These are phyloP conservation scores for Saprolegnia diclina DNA, from an alignment of 352 stramenopile species.

Conservation along the genomic window DNA sequence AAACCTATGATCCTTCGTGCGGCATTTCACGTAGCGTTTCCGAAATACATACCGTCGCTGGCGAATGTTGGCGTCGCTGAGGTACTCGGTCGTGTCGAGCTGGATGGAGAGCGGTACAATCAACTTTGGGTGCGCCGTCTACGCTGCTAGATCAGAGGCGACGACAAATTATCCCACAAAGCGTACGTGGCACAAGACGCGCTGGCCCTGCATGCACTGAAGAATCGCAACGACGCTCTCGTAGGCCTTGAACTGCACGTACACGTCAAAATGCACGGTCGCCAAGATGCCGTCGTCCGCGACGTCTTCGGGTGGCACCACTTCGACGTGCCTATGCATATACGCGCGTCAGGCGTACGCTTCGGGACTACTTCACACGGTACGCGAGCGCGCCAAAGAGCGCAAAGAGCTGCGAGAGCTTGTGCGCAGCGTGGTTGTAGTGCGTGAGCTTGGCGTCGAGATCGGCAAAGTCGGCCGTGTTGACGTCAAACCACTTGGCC, in stretches of 20 bases:
- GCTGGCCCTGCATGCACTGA: neutral
- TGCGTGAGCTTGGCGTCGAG: neutral
- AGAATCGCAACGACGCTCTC: neutral
- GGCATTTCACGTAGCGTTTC: neutral
- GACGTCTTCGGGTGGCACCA: neutral
- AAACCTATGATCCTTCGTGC: conserved; percentile 22
- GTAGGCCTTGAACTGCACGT: conserved; percentile 25
- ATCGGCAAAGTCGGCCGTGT: conserved; percentile 18
- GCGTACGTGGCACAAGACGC: conserved; percentile 24
- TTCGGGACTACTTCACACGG: neutral
- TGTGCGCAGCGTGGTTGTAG: conserved; percentile 16
- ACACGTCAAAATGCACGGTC: conserved; percentile 16
- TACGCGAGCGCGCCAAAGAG: conserved; percentile 21
- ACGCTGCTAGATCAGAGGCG: neutral
- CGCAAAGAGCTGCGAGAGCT: conserved; percentile 7
- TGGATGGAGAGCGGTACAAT: neutral
- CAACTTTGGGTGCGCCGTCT: conserved; percentile 13
- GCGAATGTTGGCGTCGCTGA: conserved; percentile 24
- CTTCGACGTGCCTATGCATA: conserved; percentile 15
- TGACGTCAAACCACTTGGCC: conserved; percentile 26
- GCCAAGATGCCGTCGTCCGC: neutral
- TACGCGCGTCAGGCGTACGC: no score
- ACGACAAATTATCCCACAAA: neutral
- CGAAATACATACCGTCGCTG: conserved; percentile 15
- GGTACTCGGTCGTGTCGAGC: conserved; percentile 24